Base-by-base conservation (phyloP, 202 grass and related monocot species). In the Elaeis oleifera region DNA sequence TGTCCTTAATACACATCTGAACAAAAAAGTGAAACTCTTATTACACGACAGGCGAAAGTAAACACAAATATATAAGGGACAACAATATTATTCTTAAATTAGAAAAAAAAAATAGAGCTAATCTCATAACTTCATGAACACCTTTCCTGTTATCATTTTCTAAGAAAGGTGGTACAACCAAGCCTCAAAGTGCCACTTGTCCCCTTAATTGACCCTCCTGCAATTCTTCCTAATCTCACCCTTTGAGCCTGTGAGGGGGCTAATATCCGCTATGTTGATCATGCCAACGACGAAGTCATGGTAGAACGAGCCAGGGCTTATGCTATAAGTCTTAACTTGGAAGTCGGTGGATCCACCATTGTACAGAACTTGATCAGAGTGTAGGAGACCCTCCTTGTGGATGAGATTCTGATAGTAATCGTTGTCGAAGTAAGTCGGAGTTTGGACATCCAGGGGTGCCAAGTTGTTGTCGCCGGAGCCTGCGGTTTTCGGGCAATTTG, bases 191-290 rank as follows among this genome's bases (percentile, higher is more conserved):
- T 39, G 36, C 36, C 36, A 11, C 36, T 36, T 39, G 36, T 39
- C 36, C 36, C 36, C 0, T 39, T 59, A 94, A 50, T 94, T 94
- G 18, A 69, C 32, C 68, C 7, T 80, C 54, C 84, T 85, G 71
- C 88, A 91, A 19, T 95, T 95, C 74, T 58, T 84, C 71, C 90
- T 90, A 22, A 90, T 73, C 68, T 89, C 59, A 0, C 90, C 90
- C 2, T 36, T 65, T 20, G 60, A 84, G 20, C 90, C 85, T 1
- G 61, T 84, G 20, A 89, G 54, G 0, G 85, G 90, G 0, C 48
- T 71, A 26, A 89, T 69, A 64, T 89, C 85, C 2, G 82, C 90
- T 85, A 95, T 89, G 25, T 84, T 95, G 59, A 89, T 83, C 82
- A 95, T 95, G 3, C 72, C 82, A 0, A 68, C 11, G 0, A 59